Conservation (phyloP, 129 eudicot genomes). For the Lactuca sativa region DNA sequence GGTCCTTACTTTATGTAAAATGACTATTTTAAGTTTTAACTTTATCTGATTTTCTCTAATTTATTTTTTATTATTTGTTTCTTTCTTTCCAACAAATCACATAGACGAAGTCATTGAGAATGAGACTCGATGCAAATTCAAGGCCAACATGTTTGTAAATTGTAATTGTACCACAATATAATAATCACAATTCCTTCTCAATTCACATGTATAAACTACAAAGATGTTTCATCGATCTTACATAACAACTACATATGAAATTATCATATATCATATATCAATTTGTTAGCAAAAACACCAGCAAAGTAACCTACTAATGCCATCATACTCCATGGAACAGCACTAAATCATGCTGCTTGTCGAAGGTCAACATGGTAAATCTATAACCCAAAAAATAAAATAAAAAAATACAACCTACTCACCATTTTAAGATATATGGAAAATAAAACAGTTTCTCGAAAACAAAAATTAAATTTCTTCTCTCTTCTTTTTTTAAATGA, state of each 20-base stretch:
- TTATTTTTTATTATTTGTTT: too few relatives aligned
- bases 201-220: slow-evolving; percentile 20
- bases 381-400: slow-evolving; percentile 37
- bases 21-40: too few relatives aligned
- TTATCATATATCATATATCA: slow-evolving; percentile 45
- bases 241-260: slow-evolving; percentile 16
- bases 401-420: not conserved
- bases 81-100: too few relatives aligned
- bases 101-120: too few relatives aligned
- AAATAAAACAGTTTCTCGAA: not conserved
- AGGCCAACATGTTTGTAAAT: not conserved
- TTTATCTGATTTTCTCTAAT: too few relatives aligned
- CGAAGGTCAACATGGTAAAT: slow-evolving; percentile 92
- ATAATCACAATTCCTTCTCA: slow-evolving; percentile 15
- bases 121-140: not conserved
- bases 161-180: not conserved
- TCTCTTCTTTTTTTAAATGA: too few relatives aligned
- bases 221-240: not conserved
- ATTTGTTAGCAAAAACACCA: slow-evolving; percentile 79
- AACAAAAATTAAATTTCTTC: too few relatives aligned
- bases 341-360: slow-evolving; percentile 99
- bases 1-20: too few relatives aligned
- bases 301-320: slow-evolving; percentile 88
- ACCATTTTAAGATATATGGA: not conserved
- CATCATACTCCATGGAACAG: slow-evolving; percentile 99